Base-by-base conservation (phyloP, 176 grass and related monocot species). In the Phyllostachys edulis region DNA sequence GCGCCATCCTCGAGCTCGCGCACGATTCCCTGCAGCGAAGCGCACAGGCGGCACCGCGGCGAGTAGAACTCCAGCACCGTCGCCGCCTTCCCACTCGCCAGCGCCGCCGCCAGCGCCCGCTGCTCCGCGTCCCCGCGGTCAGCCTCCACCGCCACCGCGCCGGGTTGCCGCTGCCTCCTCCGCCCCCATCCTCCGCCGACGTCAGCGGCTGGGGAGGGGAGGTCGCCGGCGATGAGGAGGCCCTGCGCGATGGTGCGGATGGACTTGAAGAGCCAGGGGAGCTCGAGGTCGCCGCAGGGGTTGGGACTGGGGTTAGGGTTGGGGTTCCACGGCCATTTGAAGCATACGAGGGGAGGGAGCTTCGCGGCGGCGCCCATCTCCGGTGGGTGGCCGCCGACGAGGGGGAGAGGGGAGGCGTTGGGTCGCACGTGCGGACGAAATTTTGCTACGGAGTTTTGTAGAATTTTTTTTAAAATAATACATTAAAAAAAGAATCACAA, bases 51-150 rank as follows among this genome's bases (percentile, higher is more conserved):
- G 85, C 96, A 98, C 44, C 90, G 89, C 40, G 89, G 87, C 23
- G 93, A 98, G 91, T 98, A 95, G 85, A 98, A 98, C 69, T 95
- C 93, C 27, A 98, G 77, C 45, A 98, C 87, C 7, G 93, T 98
- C 16, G 93, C 87, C 18, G 87, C 89, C 69, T 83, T 92, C 67
- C 93, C 77, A 69, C 89, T 89, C 71, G 83, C 46, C 72, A 98
- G 89, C 40, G 96, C 91, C 51, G 80, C 68, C 38, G 96, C 96
- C 20, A 95, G 85, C 18, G 89, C 91, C 34, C 93, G 73, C 60
- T 95, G 96, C 73, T 98, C 96, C 55, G 38, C 87, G 36, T 98
- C 91, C 45, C 92, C 92, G 81, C 82, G 85, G 65, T 85, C 85
- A 52, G 65, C 82, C 50, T 82, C 69, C 47, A 55, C 73, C 21